Percentiles rank a stretch among this genome's conserved stretches.
Conservation (phyloP, 2,329 filamentous ascomycete genomes). For the Fragosphaeria purpurea region DNA sequence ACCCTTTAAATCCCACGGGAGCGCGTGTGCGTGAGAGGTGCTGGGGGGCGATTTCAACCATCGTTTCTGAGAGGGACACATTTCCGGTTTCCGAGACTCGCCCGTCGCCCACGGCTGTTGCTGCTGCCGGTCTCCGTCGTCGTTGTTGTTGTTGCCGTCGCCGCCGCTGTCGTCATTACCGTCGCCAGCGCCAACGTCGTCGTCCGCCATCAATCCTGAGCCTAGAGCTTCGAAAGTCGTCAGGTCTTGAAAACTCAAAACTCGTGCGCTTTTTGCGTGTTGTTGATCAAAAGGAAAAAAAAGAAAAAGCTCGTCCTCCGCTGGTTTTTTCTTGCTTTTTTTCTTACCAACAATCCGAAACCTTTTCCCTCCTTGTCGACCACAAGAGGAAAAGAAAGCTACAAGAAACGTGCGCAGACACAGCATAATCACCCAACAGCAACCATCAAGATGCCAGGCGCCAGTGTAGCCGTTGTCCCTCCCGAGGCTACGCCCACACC, state of each 20-base stretch:
- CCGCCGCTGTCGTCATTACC: slow-evolving; percentile 13
- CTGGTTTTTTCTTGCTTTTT: background rate
- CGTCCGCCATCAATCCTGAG: slow-evolving; percentile 8
- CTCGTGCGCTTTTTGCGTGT: too few relatives aligned
- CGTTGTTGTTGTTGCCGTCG: slow-evolving; percentile 7
- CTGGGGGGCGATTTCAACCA: slow-evolving; percentile 47
- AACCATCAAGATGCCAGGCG: slow-evolving; percentile 55
- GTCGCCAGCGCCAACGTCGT: slow-evolving; percentile 16
- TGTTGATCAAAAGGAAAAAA: background rate
- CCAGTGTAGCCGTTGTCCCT: slow-evolving; percentile 54
- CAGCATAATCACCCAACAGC: slow-evolving; percentile 21
- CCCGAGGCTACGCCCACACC: slow-evolving; percentile 58
- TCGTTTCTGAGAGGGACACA: slow-evolving; percentile 36
- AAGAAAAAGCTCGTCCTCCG: background rate
- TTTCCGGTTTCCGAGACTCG: slow-evolving; percentile 22
- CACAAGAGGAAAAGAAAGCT: background rate
- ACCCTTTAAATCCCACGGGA: slow-evolving; percentile 65
- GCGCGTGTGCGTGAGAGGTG: slow-evolving; percentile 51
- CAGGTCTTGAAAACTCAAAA: too few relatives aligned
- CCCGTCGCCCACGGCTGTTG: slow-evolving; percentile 12
- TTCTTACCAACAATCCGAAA: background rate
- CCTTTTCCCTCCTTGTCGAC: too few relatives aligned
- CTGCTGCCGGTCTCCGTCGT: slow-evolving; percentile 18
- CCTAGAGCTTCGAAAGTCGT: background rate
- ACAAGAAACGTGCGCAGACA: background rate